Conservation (phyloP, 78 protist genomes). For the Dictyostelium discoideum region DNA sequence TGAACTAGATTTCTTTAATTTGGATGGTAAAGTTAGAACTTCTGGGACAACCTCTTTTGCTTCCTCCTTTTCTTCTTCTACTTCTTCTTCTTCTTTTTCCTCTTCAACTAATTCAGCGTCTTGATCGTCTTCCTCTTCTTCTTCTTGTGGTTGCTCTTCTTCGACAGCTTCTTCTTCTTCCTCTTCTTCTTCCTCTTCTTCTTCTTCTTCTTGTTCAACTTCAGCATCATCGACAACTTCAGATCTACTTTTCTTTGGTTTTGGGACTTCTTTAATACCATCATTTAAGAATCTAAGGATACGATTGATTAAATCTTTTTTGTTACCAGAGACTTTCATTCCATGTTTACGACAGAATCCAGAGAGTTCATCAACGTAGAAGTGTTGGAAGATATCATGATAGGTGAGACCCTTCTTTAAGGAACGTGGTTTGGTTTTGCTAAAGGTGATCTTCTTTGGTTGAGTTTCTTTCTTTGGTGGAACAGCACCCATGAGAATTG, state of each 20-base stretch:
- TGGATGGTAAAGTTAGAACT: background rate
- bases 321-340: slow-evolving; percentile 60
- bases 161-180: background rate
- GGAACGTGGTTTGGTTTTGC: background rate
- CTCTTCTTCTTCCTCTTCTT: background rate
- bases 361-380: slow-evolving; percentile 50
- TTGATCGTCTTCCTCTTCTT: background rate
- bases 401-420: slow-evolving; percentile 32
- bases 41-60: background rate
- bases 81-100: background rate
- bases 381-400: slow-evolving; percentile 82
- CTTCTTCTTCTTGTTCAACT: background rate
- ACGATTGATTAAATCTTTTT: slow-evolving; percentile 49
- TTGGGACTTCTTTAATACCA: background rate
- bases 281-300: slow-evolving; percentile 51
- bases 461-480: slow-evolving; percentile 32
- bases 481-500: slow-evolving; percentile 25
- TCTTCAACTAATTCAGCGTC: background rate
- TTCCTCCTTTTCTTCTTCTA: background rate
- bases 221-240: background rate
- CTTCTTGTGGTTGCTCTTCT: background rate
- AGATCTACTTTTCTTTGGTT: background rate
- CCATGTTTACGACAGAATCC: slow-evolving; percentile 39
- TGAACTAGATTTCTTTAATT: background rate
- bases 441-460: slow-evolving; percentile 6